A percentile compares a stretch with the other conserved stretches of the same genome.
phyloP scores from a whole-genome alignment of 495 filamentous ascomycete species.

The Endocarpon pusillum region DNA sequence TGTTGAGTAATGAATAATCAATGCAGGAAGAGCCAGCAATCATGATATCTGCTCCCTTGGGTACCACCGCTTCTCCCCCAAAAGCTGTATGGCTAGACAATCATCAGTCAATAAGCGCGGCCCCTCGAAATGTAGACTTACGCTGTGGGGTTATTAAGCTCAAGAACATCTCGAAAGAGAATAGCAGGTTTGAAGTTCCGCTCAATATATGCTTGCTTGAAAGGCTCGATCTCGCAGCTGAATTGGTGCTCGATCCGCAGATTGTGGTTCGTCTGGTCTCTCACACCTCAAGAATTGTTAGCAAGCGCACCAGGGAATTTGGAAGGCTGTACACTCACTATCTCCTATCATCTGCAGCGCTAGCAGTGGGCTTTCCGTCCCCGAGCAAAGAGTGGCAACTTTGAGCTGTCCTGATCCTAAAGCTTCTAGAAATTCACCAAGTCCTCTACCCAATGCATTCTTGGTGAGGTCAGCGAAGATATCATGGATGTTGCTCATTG shows the following conservation, averaged over 20 bases:
- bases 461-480: conserved; percentile 32
- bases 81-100: conserved; percentile 48
- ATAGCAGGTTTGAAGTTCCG: conserved; percentile 47
- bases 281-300: conserved; percentile 4
- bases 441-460: conserved; percentile 18
- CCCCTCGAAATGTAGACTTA: conserved; percentile 24
- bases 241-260: conserved; percentile 51
- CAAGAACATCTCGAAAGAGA: conserved; percentile 53
- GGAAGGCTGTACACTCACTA: conserved; percentile 19
- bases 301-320: background rate
- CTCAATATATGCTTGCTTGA: conserved; percentile 68
- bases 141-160: conserved; percentile 38
- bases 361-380: conserved; percentile 63
- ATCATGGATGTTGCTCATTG: conserved; percentile 26
- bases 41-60: conserved; percentile 45
- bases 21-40: conserved; percentile 66
- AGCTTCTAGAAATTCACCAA: conserved; percentile 19
- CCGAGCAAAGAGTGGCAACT: conserved; percentile 67
- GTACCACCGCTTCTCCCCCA: conserved; percentile 41
- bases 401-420: conserved; percentile 30
- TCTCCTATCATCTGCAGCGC: conserved; percentile 37
- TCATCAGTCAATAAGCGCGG: conserved; percentile 11
- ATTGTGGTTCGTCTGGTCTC: no score
- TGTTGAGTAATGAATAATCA: conserved; percentile 40
- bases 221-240: conserved; percentile 62